These are phyloP conservation scores for Mycena epipterygia DNA, from an alignment of 768 basidiomycete species.

Conservation along the genomic window DNA sequence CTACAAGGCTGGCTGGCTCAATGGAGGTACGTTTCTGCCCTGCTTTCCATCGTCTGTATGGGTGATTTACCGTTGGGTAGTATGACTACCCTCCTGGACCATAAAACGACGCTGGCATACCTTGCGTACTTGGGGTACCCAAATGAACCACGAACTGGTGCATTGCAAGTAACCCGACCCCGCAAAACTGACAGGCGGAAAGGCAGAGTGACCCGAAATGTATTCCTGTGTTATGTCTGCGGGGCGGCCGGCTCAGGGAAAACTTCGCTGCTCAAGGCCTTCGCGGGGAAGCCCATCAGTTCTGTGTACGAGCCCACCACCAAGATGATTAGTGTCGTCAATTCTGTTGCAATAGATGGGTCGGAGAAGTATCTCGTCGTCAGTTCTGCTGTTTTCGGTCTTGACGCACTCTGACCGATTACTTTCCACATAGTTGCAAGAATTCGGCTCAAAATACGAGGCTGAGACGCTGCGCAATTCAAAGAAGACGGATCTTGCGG, in stretches of 20 bases:
- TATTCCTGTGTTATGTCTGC: conserved; percentile 93
- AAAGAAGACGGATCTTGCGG: conserved; percentile 93
- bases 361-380: conserved; percentile 97
- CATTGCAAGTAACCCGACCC: conserved; percentile 87
- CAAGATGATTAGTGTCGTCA: conserved; percentile 92
- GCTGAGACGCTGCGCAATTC: conserved; percentile 88
- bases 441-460: conserved; percentile 97
- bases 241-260: conserved; percentile 98
- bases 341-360: conserved; percentile 94
- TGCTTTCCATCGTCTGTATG: conserved; percentile 3
- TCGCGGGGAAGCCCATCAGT: conserved; percentile 86
- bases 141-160: conserved; percentile 81
- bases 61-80: conserved; percentile 54
- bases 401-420: neutral
- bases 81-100: conserved; percentile 97
- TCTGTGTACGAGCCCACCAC: conserved; percentile 89
- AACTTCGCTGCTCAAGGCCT: conserved; percentile 86
- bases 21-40: conserved; percentile 80
- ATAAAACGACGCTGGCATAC: conserved; percentile 92
- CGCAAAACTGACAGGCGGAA: conserved; percentile 89
- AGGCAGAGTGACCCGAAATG: conserved; percentile 90
- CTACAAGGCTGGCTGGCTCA: conserved; percentile 98
- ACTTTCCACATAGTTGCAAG: conserved; percentile 78
- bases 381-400: conserved; percentile 49
- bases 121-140: conserved; percentile 96